Evolutionary conservation across 148 eudicot genomes (phyloP).

Genomic region (Limonium bicolor): DNA sequence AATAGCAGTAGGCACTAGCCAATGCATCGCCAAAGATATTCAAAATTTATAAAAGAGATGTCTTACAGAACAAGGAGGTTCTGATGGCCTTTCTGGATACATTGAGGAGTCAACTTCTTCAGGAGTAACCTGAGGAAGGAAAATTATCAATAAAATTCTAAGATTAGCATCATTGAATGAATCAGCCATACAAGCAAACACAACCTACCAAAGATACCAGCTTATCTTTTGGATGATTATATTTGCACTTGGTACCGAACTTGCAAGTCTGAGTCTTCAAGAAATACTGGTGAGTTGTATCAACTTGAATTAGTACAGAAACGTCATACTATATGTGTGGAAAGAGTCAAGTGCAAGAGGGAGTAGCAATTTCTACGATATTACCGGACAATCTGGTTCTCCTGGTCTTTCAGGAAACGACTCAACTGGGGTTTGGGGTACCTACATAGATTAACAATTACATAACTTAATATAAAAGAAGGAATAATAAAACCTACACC

Average conservation of each 20-base stretch:
- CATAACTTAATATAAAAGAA: neutral
- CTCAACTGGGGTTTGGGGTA: constrained; percentile 41
- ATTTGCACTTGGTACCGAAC: constrained; percentile 77
- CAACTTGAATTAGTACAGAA: constrained; percentile 6
- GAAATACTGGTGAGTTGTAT: constrained; percentile 43
- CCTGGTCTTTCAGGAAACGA: constrained; percentile 85
- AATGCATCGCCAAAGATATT: too few species aligned
- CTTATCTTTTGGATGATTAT: constrained; percentile 77
- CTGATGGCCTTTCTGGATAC: constrained; percentile 91
- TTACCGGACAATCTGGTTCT: constrained; percentile 94
- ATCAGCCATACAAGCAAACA: constrained; percentile 6
- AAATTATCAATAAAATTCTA: neutral
- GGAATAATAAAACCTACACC: neutral
- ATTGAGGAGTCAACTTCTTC: constrained; percentile 20
- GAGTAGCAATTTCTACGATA: constrained; percentile 3
- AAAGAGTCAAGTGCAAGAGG: neutral
- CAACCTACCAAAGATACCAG: constrained; percentile 19
- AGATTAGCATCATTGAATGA: neutral
- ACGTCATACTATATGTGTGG: neutral
- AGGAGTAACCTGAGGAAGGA: constrained; percentile 31
- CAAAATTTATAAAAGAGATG: neutral
- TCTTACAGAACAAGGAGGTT: constrained; percentile 81
- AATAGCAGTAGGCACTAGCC: neutral
- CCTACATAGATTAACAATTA: constrained; percentile 21
- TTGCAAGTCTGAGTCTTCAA: constrained; percentile 92